Percentiles rank a stretch among this genome's conserved stretches.
Evolutionary conservation across 345 rosid genomes (phyloP).

Genomic region (Eucalyptus erythrocorys): DNA sequence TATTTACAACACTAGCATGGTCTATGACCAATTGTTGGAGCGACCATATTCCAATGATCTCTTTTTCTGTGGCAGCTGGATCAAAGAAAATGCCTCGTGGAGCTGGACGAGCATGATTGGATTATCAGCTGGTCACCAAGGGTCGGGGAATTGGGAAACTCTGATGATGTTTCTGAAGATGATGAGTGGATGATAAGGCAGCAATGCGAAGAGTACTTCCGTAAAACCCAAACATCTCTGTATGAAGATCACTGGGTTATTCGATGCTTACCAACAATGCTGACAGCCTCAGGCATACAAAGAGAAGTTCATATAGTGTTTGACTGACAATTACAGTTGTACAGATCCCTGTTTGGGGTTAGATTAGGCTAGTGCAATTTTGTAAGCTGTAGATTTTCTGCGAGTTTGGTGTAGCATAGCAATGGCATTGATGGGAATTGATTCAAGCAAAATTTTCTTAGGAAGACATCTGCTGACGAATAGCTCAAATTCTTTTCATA

Average conservation of each 20-base stretch:
- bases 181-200: neutral
- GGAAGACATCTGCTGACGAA: neutral
- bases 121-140: neutral
- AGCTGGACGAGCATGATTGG: constrained; percentile 13
- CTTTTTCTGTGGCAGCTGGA: constrained; percentile 28
- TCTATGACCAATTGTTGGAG: neutral
- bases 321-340: neutral
- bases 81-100: constrained; percentile 88
- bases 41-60: neutral
- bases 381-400: neutral
- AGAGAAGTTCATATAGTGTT: neutral
- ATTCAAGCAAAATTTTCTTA: neutral
- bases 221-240: neutral
- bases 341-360: neutral
- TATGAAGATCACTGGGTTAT: neutral
- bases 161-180: neutral
- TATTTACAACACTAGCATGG: neutral
- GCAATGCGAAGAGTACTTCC: neutral
- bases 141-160: neutral
- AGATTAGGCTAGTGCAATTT: neutral
- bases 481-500: neutral
- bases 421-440: neutral
- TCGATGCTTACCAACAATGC: neutral
- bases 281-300: neutral
- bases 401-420: neutral